These are phyloP conservation scores for Saccharomycopsis fodiens DNA, from an alignment of 805 yeast genomes.

Conservation along the genomic window DNA sequence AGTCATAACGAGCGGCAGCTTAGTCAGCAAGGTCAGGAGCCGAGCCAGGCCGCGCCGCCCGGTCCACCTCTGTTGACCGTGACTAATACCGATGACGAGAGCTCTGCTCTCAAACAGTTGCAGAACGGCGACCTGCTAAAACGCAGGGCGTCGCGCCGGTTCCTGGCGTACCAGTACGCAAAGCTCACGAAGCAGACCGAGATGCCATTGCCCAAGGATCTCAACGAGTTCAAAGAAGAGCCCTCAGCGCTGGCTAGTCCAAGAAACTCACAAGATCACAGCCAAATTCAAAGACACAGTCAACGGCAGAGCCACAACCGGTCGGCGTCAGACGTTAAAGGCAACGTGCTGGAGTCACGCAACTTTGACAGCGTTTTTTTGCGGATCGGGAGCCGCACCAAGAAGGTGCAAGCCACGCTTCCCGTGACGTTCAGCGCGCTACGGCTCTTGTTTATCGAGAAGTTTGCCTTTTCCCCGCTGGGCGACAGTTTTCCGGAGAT, in stretches of 20 bases:
- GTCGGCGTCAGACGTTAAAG: not conserved
- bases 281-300: no score
- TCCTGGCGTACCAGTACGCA: constrained; percentile 88
- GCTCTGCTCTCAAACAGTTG: constrained; percentile 65
- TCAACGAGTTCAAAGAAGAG: constrained; percentile 1
- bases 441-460: constrained; percentile 74
- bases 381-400: constrained; percentile 44
- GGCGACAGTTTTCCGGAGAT: constrained; percentile 68
- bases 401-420: constrained; percentile 34
- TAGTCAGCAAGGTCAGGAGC: not conserved
- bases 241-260: not conserved
- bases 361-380: constrained; percentile 33
- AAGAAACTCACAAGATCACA: no score
- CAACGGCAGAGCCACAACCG: not conserved
- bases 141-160: constrained; percentile 89
- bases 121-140: constrained; percentile 79
- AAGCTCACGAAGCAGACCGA: constrained; percentile 35
- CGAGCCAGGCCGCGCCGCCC: not conserved
- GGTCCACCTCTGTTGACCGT: not conserved
- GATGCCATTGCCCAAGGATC: constrained; percentile 19
- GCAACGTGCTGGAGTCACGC: constrained; percentile 7
- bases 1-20: not conserved
- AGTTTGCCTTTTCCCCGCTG: constrained; percentile 77
- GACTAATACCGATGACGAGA: constrained; percentile 18
- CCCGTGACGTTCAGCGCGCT: constrained; percentile 36